A percentile compares a stretch with the other conserved stretches of the same genome.
Conservation (phyloP, 176 grass and related monocot species). For the Pharus latifolius region DNA sequence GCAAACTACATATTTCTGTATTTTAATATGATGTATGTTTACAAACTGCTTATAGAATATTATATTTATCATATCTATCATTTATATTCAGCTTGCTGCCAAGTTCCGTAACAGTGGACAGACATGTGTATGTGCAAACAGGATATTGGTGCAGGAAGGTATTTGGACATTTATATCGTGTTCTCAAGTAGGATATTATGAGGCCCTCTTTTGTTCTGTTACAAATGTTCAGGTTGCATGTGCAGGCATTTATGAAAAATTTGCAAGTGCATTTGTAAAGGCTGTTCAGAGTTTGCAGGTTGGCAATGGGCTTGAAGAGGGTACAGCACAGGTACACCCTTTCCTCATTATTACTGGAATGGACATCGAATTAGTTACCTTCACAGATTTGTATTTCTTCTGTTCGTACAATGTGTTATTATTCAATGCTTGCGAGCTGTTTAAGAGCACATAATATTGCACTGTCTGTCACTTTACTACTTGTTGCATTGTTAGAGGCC, state of each 20-base stretch:
- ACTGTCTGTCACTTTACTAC: background rate
- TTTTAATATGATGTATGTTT: conserved; percentile 1
- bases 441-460: background rate
- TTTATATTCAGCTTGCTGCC: conserved; percentile 70
- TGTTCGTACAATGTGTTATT: background rate
- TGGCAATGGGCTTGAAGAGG: conserved; percentile 80
- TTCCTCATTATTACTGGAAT: background rate
- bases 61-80: background rate
- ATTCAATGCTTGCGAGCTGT: background rate
- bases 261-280: conserved; percentile 82
- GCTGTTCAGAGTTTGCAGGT: conserved; percentile 92
- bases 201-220: conserved; percentile 9
- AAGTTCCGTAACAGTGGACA: conserved; percentile 98
- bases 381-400: background rate
- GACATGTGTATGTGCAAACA: conserved; percentile 95
- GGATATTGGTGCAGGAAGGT: conserved; percentile 99
- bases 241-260: conserved; percentile 89
- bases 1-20: background rate
- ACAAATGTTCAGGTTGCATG: background rate
- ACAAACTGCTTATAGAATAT: background rate
- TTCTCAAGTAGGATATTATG: background rate
- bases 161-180: conserved; percentile 6
- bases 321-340: conserved; percentile 56
- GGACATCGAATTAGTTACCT: background rate
- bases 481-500: background rate